Conservation (phyloP, 2,329 filamentous ascomycete species). For the Pseudogymnoascus verrucosus region DNA sequence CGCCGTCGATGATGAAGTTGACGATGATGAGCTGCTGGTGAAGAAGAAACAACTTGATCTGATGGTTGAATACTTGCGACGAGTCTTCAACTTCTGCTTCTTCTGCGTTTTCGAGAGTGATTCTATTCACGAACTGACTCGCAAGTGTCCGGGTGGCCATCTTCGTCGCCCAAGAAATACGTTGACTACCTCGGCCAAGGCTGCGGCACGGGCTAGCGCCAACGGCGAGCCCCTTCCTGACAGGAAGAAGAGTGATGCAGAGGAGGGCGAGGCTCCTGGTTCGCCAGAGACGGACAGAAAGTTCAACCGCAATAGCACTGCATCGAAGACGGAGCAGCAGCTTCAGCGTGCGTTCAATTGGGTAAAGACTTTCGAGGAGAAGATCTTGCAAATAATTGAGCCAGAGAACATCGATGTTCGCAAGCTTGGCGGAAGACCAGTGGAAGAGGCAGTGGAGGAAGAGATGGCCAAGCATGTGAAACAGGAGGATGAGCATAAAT, state of each 20-base stretch:
- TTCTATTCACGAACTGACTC: constrained; percentile 87
- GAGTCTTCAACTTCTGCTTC: constrained; percentile 98
- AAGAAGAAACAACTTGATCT: constrained; percentile 98
- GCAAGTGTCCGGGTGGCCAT: constrained; percentile 96
- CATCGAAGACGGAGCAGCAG: constrained; percentile 79
- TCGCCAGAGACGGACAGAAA: constrained; percentile 66
- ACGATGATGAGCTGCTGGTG: constrained; percentile 79
- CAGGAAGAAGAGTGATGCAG: constrained; percentile 61
- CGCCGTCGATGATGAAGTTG: constrained; percentile 65
- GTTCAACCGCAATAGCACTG: constrained; percentile 49
- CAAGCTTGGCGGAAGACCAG: constrained; percentile 81
- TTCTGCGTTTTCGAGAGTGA: constrained; percentile 99
- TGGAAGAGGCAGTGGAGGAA: constrained; percentile 79
- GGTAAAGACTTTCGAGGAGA: constrained; percentile 98
- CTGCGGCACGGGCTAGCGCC: constrained; percentile 78
- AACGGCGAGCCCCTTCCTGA: constrained; percentile 74
- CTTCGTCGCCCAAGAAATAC: constrained; percentile 83
- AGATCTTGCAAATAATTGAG: constrained; percentile 85
- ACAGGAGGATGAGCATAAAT: constrained; percentile 96
- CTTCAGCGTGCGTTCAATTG: constrained; percentile 94
- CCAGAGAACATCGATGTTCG: constrained; percentile 79
- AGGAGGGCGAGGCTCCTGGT: constrained; percentile 56
- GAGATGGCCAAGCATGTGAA: constrained; percentile 85
- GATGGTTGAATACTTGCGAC: constrained; percentile 89
- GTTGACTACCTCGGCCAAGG: constrained; percentile 72